Conservation (phyloP, 176 grass and related monocot genomes). For the Ananas comosus region DNA sequence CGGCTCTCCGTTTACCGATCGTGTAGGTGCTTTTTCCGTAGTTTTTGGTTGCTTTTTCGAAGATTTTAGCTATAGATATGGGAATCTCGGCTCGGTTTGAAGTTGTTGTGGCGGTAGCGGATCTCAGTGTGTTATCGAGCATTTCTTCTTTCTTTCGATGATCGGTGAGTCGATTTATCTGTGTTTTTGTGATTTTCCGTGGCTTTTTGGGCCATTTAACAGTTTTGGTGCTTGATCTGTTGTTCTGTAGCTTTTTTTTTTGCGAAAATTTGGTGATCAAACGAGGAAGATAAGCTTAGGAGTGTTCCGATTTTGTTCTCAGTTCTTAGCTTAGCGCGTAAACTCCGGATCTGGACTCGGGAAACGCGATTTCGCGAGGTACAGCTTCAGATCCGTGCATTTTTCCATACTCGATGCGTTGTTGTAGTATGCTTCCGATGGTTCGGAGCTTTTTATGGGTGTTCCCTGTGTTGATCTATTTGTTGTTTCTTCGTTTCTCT, state of each 20-base stretch:
- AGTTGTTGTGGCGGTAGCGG: neutral
- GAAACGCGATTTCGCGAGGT: neutral
- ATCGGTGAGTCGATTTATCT: slow-evolving; percentile 16
- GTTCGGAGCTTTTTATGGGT: too few relatives aligned
- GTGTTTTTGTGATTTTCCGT: neutral
- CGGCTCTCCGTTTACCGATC: neutral
- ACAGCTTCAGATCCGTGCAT: neutral
- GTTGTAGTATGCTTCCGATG: neutral
- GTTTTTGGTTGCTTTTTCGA: neutral
- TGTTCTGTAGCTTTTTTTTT: neutral
- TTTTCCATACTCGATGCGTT: neutral
- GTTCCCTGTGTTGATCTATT: slow-evolving; percentile 12
- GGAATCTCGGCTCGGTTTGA: neutral
- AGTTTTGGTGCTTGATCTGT: slow-evolving; percentile 11
- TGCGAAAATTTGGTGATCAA: neutral
- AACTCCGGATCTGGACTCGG: slow-evolving; percentile 25
- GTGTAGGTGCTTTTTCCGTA: neutral
- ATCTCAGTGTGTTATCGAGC: neutral
- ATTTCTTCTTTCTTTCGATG: neutral
- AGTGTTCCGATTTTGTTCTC: slow-evolving; percentile 2
- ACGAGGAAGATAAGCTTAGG: slow-evolving; percentile 4
- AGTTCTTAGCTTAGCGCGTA: slow-evolving; percentile 7
- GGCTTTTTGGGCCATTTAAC: neutral
- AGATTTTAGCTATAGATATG: neutral
- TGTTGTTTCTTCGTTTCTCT: slow-evolving; percentile 3